Evolutionary conservation across 352 stramenopile species (phyloP), one percentile per base, ranked within the genome.

Genomic region (Pythium insidiosum): DNA sequence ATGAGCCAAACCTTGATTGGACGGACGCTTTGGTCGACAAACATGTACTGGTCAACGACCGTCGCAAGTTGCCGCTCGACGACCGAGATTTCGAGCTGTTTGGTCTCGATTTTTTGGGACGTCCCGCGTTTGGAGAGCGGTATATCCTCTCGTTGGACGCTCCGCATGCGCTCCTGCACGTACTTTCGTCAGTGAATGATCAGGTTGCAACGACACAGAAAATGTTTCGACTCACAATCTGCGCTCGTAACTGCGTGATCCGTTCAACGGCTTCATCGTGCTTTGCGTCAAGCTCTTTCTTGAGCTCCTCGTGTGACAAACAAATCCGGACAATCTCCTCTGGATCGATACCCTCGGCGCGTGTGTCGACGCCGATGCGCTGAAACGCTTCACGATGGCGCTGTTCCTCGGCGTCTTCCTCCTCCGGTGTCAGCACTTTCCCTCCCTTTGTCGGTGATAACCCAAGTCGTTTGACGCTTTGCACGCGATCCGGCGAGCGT

Each of bases 1-100:
- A 33, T 33, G 9, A 9, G 15, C 9, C 28, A 15, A 9, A 87
- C 78, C 62, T 92, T 89, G 35, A 92, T 71, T 0, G 74, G 80
- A 2, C 75, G 68, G 9, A 92, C 71, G 25, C 59, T 76, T 47
- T 88, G 73, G 26, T 92, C 75, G 1, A 89, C 76, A 50, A 82
- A 92, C 63, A 83, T 82, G 46, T 86, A 92, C 49, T 89, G 71
- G 21, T 92, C 76, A 15, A 88, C 60, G n/a, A 88, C 67, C 0
- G 73, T 87, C 10, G 68, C 62, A 22, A 92, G 54, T 6, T 62
- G 54, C 5, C 70, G 69, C 35, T 89, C 76, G 9, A 81, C 53
- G 16, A 42, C 72, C 4, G 65, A 81, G 24, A 85, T 68, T 50
- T 84, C 78, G 26, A 86, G 51, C 43, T 87, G 70, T 38, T 79